Evolutionary conservation across 129 eudicot species (phyloP).

Genomic region (Centella asiatica): DNA sequence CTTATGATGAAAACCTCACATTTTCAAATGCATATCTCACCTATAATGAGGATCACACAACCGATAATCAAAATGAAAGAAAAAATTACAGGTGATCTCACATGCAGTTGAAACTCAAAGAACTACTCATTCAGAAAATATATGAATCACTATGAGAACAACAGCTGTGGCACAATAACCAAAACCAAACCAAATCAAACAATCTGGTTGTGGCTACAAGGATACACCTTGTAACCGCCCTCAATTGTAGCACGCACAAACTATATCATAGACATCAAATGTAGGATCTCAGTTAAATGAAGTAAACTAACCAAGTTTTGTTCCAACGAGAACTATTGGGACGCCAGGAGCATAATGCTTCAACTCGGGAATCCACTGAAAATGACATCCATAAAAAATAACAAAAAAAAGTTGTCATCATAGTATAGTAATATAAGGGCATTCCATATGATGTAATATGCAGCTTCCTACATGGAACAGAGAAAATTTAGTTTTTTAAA

Average conservation of each 20-base stretch:
- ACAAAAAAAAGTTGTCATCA: background rate
- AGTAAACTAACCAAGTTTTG: constrained; percentile 80
- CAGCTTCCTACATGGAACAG: background rate
- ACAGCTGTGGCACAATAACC: too few species aligned
- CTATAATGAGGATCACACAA: background rate
- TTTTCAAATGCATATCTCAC: background rate
- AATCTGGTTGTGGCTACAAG: too few species aligned
- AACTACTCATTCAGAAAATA: too few species aligned
- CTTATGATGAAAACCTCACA: background rate
- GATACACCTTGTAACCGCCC: too few species aligned
- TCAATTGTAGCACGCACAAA: too few species aligned
- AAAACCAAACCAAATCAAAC: too few species aligned
- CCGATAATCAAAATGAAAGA: too few species aligned
- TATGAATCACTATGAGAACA: too few species aligned
- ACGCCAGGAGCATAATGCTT: constrained; percentile 98
- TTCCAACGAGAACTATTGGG: constrained; percentile 95
- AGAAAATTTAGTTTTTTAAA: constrained; percentile 1
- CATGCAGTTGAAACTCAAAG: too few species aligned
- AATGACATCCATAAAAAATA: background rate
- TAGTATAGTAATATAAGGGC: background rate
- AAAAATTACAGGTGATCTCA: too few species aligned
- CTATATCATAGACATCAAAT: too few species aligned
- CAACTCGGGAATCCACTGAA: constrained; percentile 98
- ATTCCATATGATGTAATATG: background rate
- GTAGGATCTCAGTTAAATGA: background rate